phyloP scores from a whole-genome alignment of 805 yeast species.

The Danielia oregonensis region DNA sequence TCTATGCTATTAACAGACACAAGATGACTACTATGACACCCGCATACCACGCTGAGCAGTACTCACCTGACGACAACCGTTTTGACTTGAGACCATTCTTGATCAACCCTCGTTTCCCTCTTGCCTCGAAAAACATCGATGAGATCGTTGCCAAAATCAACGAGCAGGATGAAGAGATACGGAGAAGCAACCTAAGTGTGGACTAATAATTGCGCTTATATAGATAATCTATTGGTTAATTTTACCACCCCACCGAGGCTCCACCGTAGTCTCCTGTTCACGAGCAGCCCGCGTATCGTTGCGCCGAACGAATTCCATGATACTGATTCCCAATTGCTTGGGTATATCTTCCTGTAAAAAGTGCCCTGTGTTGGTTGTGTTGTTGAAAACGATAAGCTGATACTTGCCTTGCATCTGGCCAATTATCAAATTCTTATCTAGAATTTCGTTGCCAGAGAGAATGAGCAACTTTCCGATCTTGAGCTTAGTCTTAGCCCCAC shows the following conservation, averaged over 20 bases:
- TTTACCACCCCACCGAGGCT: constrained; percentile 39
- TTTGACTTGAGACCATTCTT: constrained; percentile 95
- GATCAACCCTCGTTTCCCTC: constrained; percentile 82
- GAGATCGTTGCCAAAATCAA: constrained; percentile 59
- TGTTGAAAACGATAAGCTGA: constrained; percentile 76
- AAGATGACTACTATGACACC: constrained; percentile 98
- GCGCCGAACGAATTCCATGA: constrained; percentile 47
- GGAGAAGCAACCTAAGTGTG: constrained; percentile 36
- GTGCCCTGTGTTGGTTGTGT: constrained; percentile 64
- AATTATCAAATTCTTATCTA: constrained; percentile 80
- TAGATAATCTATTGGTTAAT: constrained; percentile 15
- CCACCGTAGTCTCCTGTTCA: constrained; percentile 28
- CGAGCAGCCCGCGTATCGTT: constrained; percentile 33
- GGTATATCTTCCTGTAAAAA: constrained; percentile 94
- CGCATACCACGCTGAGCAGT: constrained; percentile 94
- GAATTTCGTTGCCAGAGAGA: constrained; percentile 83
- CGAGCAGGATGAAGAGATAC: constrained; percentile 34
- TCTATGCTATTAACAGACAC: constrained; percentile 92
- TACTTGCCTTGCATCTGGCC: constrained; percentile 99
- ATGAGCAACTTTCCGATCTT: constrained; percentile 61
- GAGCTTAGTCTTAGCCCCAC: constrained; percentile 25
- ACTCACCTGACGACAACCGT: constrained; percentile 96
- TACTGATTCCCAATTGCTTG: constrained; percentile 54
- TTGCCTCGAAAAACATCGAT: constrained; percentile 89
- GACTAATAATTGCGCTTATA: constrained; percentile 28